These are phyloP conservation scores for Trichoderma asperelloides DNA, from an alignment of 495 filamentous ascomycete species.

Conservation along the genomic window DNA sequence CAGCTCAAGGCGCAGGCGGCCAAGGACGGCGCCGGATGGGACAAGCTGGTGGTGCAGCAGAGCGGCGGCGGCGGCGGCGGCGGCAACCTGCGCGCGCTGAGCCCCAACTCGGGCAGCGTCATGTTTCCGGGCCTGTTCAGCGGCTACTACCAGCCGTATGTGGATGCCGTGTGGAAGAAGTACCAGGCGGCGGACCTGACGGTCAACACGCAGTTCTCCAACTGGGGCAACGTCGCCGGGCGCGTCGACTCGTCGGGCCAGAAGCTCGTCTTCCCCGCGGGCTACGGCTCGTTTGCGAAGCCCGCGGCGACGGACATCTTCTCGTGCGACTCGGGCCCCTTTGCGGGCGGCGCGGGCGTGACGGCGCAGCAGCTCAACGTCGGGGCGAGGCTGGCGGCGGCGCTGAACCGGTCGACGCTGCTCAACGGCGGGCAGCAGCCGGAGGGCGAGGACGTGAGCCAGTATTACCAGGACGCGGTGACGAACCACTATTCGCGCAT, in stretches of 20 bases:
- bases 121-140: slow-evolving; percentile 44
- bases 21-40: slow-evolving; percentile 53
- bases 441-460: slow-evolving; percentile 30
- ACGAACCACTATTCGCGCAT: slow-evolving; percentile 70
- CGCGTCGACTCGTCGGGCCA: slow-evolving; percentile 30
- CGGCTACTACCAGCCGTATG: slow-evolving; percentile 55
- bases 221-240: slow-evolving; percentile 39
- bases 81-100: slow-evolving; percentile 49
- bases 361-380: slow-evolving; percentile 40
- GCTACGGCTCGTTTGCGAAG: slow-evolving; percentile 41
- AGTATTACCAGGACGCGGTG: slow-evolving; percentile 44
- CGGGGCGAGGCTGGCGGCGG: slow-evolving; percentile 57
- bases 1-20: slow-evolving; percentile 43
- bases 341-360: slow-evolving; percentile 35
- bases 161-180: slow-evolving; percentile 53
- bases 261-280: slow-evolving; percentile 40
- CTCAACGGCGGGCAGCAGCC: slow-evolving; percentile 42
- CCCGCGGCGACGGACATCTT: slow-evolving; percentile 60
- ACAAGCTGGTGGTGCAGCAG: slow-evolving; percentile 47
- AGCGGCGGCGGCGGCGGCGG: slow-evolving; percentile 35
- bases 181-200: slow-evolving; percentile 42
- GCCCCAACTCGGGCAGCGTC: slow-evolving; percentile 55
- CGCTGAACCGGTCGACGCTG: slow-evolving; percentile 59
- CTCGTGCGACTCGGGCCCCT: slow-evolving; percentile 61
- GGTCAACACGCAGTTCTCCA: slow-evolving; percentile 53